Conservation (phyloP, 345 rosid genomes). For the Fremontodendron californicum region DNA sequence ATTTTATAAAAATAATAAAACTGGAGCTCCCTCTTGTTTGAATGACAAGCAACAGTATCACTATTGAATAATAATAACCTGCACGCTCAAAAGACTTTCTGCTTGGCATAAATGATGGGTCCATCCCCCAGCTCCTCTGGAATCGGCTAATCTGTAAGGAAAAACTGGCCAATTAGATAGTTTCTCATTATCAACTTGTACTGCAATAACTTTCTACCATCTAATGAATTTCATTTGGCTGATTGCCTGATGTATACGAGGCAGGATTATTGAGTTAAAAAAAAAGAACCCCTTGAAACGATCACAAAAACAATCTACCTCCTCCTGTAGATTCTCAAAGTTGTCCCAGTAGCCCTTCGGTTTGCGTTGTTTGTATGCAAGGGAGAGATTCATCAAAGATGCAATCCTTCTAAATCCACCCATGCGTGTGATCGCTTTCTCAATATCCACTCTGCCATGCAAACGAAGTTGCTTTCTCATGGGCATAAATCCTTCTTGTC, state of each 20-base stretch:
- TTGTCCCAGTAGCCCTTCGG: slow-evolving; percentile 98
- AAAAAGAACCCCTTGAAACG: neutral
- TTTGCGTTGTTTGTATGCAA: slow-evolving; percentile 88
- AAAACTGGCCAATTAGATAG: neutral
- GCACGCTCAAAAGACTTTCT: slow-evolving; percentile 96
- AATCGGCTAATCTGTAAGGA: slow-evolving; percentile 55
- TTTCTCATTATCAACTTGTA: neutral
- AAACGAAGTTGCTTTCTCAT: slow-evolving; percentile 95
- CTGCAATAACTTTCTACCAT: neutral
- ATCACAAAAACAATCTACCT: slow-evolving; percentile 41
- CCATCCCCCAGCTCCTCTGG: slow-evolving; percentile 96
- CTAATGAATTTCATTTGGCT: neutral
- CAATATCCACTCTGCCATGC: slow-evolving; percentile 90
- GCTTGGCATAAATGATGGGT: slow-evolving; percentile 89
- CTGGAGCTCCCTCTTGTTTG: neutral
- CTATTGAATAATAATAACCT: slow-evolving; percentile 44
- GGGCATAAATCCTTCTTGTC: slow-evolving; percentile 98
- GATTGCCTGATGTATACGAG: neutral
- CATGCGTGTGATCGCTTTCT: slow-evolving; percentile 87
- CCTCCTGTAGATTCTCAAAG: slow-evolving; percentile 83
- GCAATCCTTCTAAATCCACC: slow-evolving; percentile 95
- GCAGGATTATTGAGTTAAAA: neutral
- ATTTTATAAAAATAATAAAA: too few relatives aligned
- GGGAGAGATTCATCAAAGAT: slow-evolving; percentile 71
- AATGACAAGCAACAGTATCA: neutral